Evolutionary conservation across 2,329 filamentous ascomycete genomes (phyloP), one percentile per base, ranked within the genome.

Genomic region (Xylaria sp.): DNA sequence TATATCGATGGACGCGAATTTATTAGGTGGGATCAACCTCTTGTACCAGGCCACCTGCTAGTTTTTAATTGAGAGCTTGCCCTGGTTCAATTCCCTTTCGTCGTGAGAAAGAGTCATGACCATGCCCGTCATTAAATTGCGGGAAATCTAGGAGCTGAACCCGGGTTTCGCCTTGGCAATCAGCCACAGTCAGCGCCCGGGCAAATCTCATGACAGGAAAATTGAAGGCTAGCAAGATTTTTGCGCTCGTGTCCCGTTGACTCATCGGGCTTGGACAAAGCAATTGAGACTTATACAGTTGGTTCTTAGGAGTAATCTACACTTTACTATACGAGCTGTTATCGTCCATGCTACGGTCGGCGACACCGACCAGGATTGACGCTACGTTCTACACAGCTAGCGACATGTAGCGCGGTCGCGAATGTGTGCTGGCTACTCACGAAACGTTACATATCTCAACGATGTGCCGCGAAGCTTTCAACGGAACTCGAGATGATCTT

Each of bases 81-180:
- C 23, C 31, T 3, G 21, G 11, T 5, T 11, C 31, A 15, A 35
- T 25, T 25, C 15, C 11, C n/a, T 29, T 17, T 19, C 17, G 2
- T 27, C 6, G 13, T n/a, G 3, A 27, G 41, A 5, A 52, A 9
- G 46, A 56, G 44, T 60, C 29, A 49, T 59, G 9, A 21, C 29
- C 27, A 8, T 21, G 31, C 27, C n/a, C 25, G 43, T 52, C 23
- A 44, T 46, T 17, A 41, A 23, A 11, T 25, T 13, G n/a, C 58
- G 58, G 58, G 13, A 55, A 55, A 51, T 37, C 10, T 35, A 60
- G 43, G 57, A 49, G 35, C 37, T 43, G 21, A 17, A 55, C 4
- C 37, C 2, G 11, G 19, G 17, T 40, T 40, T 27, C 3, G 25
- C 27, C 51, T 55, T 60, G 58, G 51, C 58, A 23, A 27, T 51